A percentile compares a stretch with the other conserved stretches of the same genome.
Conservation (phyloP, 345 rosid species). For the Citrus maxima region DNA sequence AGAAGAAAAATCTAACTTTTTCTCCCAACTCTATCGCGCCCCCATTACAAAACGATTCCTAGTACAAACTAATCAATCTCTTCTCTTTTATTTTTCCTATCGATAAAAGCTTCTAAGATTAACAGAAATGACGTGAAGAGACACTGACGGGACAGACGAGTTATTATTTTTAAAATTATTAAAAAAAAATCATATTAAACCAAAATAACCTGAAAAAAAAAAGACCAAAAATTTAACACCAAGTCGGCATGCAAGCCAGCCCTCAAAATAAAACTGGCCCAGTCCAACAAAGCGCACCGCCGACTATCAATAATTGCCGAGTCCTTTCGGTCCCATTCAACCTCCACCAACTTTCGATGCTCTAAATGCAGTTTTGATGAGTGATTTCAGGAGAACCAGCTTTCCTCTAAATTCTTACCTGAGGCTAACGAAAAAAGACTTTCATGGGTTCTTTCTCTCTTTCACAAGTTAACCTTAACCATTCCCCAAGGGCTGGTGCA, state of each 20-base stretch:
- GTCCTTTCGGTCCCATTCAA: background rate
- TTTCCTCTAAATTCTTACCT: too few species aligned
- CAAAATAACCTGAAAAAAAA: too few species aligned
- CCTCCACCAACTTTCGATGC: constrained; percentile 1
- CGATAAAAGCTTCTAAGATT: too few species aligned
- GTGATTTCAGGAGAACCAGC: background rate
- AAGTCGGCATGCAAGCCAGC: too few species aligned
- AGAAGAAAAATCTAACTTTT: background rate
- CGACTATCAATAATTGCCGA: background rate
- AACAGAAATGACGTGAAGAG: too few species aligned
- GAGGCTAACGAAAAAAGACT: background rate
- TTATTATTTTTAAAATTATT: too few species aligned
- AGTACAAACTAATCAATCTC: too few species aligned
- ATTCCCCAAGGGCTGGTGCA: background rate
- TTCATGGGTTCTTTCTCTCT: background rate
- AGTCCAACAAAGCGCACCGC: background rate
- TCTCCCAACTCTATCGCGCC: background rate
- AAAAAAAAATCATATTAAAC: too few species aligned
- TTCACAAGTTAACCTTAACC: background rate
- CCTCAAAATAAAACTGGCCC: background rate
- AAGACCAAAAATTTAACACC: too few species aligned
- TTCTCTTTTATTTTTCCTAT: too few species aligned
- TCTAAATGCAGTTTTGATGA: background rate
- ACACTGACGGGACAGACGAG: too few species aligned
- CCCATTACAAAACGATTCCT: background rate